Evolutionary conservation across 164 flowering plant genomes (phyloP), one percentile per base, ranked within the genome.

Genomic region (Umbellularia californica): DNA sequence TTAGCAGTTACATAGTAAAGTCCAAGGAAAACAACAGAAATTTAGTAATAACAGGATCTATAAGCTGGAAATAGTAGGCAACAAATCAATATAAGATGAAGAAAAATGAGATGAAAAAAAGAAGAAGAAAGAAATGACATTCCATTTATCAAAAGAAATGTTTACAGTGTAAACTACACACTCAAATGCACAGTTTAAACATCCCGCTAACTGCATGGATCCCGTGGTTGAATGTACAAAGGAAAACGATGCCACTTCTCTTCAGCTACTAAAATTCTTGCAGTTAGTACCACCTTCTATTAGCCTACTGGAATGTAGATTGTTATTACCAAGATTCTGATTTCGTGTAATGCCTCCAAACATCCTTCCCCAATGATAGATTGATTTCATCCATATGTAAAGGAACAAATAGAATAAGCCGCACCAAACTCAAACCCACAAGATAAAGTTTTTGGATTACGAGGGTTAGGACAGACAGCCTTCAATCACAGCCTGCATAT

Each of bases 401-500:
- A 78, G 52, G 28, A 70, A 70, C 47, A 70, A 70, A 62, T 74
- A 62, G 73, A 74, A 69, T 72, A 33, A 64, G 79, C 5, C 30
- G 64, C 33, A 63, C 63, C 52, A 1, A 27, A 60, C 67, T 20
- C 58, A n/a, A 60, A 14, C 22, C 12, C 13, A 28, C n/a, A 20
- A 4, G 0, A 19, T 15, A 60, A 50, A n/a, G 28, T 64, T 72
- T 58, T 72, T 35, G 58, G 70, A 68, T 68, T 75, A 33, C 15
- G 41, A 58, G 19, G 6, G 72, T 25, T 52, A 72, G 67, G 24
- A 68, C 12, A 72, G 27, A 35, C 7, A 50, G 22, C 6, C 28
- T 30, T 75, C 62, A 27, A 68, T 71, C 35, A 20, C 1, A 50
- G 22, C 30, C 63, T 68, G 74, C 51, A 60, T 28, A 41, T 27